Evolutionary conservation across 2,329 filamentous ascomycete genomes (phyloP).

Genomic region (Dothistroma septosporum): DNA sequence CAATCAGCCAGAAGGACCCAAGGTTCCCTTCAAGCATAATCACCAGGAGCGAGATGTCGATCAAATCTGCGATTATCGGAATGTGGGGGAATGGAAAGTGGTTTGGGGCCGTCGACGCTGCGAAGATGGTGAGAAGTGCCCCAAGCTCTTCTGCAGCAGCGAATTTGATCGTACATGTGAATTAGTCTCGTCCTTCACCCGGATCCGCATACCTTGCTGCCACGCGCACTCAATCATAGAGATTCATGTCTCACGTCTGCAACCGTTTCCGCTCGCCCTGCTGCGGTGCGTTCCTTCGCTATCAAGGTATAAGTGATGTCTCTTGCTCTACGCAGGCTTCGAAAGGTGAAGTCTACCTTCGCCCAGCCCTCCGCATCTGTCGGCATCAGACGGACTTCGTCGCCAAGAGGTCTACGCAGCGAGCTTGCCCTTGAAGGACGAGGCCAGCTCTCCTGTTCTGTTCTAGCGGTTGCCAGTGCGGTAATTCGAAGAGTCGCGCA

Average conservation of each 20-base stretch:
- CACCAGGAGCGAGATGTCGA: too few relatives aligned
- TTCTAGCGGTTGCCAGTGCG: background rate
- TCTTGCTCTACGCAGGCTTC: background rate
- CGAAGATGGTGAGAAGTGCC: too few relatives aligned
- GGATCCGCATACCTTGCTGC: too few relatives aligned
- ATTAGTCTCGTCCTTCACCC: too few relatives aligned
- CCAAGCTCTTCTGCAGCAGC: background rate
- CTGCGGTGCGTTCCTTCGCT: background rate
- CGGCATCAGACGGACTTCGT: conserved; percentile 2
- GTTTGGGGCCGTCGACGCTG: too few relatives aligned
- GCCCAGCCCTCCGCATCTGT: background rate
- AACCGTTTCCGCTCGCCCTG: background rate
- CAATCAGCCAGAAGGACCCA: too few relatives aligned
- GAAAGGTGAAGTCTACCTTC: background rate
- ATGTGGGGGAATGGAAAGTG: too few relatives aligned
- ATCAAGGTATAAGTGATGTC: background rate
- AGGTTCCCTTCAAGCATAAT: too few relatives aligned
- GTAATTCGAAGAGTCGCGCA: background rate
- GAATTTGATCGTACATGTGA: conserved; percentile 18
- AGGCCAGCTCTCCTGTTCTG: background rate
- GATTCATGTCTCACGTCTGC: too few relatives aligned
- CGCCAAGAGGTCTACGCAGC: background rate
- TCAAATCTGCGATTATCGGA: too few relatives aligned
- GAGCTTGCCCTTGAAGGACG: background rate
- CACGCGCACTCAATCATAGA: background rate